Evolutionary conservation across 345 rosid species (phyloP).

Genomic region (Citrus reticulata): DNA sequence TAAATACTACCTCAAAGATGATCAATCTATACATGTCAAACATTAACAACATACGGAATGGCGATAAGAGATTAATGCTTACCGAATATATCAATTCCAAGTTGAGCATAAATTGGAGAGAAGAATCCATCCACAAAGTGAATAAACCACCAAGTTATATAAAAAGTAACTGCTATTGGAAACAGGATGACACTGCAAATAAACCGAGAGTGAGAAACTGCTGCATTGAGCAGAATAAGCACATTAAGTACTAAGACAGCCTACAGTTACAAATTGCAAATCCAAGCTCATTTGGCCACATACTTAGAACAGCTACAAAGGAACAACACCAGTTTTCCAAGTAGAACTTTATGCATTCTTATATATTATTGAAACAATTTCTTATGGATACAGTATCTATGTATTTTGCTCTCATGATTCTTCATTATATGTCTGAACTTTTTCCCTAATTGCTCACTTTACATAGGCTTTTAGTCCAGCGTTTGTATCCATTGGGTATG

Average conservation of each 20-base stretch:
- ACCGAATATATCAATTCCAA: conserved; percentile 94
- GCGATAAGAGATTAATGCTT: conserved; percentile 20
- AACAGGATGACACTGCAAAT: conserved; percentile 89
- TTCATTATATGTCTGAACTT: too few species aligned
- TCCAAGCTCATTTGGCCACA: not conserved
- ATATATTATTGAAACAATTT: not conserved
- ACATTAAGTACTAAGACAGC: not conserved
- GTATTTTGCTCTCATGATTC: not conserved
- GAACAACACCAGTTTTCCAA: not conserved
- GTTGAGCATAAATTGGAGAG: conserved; percentile 92
- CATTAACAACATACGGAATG: not conserved
- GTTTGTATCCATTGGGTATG: not conserved
- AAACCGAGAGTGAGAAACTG: conserved; percentile 19
- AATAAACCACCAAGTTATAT: conserved; percentile 99
- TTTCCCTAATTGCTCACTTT: not conserved
- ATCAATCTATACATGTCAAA: not conserved
- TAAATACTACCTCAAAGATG: not conserved
- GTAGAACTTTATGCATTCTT: not conserved
- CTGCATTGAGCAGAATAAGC: conserved; percentile 5
- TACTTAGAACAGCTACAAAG: not conserved
- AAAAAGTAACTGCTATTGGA: conserved; percentile 94
- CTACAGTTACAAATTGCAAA: not conserved
- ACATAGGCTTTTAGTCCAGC: not conserved
- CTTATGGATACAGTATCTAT: not conserved
- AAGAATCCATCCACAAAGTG: conserved; percentile 97